phyloP scores from a whole-genome alignment of 164 flowering plant genomes.

The Kingdonia uniflora region DNA sequence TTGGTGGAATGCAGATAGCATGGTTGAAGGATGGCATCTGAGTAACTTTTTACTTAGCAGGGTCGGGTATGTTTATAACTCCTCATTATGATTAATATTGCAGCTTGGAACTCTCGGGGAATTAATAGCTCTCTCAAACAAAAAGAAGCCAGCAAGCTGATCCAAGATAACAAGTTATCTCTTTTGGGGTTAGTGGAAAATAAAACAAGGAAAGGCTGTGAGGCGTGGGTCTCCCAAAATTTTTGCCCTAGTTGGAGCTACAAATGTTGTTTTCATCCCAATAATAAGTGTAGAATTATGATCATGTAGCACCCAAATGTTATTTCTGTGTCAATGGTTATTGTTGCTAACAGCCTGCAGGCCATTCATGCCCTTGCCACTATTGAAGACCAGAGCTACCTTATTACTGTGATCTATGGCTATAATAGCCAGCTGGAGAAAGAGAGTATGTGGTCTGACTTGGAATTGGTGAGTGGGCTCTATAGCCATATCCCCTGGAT shows the following conservation, averaged over 20 bases:
- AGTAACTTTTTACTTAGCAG: no score
- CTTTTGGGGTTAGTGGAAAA: background rate
- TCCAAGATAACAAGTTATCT: background rate
- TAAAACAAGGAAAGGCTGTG: background rate
- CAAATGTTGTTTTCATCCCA: background rate
- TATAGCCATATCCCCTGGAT: background rate
- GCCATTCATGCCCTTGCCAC: background rate
- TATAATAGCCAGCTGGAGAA: background rate
- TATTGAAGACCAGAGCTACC: rapidly evolving
- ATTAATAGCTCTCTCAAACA: background rate
- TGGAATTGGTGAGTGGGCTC: background rate
- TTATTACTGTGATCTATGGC: background rate
- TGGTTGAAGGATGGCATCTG: no score
- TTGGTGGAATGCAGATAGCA: no score
- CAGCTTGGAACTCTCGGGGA: background rate
- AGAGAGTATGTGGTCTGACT: background rate
- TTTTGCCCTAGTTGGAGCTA: background rate
- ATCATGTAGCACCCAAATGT: background rate
- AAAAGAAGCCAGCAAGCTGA: background rate
- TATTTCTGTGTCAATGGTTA: background rate
- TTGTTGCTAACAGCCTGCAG: background rate
- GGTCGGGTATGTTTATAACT: no score
- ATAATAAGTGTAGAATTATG: background rate
- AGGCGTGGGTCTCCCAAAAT: background rate
- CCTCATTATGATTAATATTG: no score